Conservation (phyloP, 2,329 filamentous ascomycete species). For the Emergomyces pasteurianus region DNA sequence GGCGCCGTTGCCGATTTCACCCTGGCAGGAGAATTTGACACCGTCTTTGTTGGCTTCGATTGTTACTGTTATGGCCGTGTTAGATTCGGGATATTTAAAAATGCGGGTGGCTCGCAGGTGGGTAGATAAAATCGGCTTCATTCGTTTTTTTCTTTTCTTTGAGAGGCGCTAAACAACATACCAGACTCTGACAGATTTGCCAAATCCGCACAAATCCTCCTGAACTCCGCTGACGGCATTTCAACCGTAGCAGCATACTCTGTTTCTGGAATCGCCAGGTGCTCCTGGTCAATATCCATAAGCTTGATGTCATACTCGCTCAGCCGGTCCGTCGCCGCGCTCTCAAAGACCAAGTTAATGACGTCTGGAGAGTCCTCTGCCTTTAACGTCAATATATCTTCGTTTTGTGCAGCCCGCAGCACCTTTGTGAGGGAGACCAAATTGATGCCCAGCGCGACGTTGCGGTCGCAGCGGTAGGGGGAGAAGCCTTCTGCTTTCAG, state of each 20-base stretch:
- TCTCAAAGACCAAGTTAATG: slow-evolving; percentile 93
- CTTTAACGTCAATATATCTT: slow-evolving; percentile 92
- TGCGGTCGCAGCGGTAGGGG: slow-evolving; percentile 95
- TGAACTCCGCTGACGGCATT: slow-evolving; percentile 84
- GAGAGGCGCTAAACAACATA: slow-evolving; percentile 35
- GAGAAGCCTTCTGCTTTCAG: slow-evolving; percentile 91
- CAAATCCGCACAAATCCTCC: slow-evolving; percentile 87
- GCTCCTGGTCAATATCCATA: slow-evolving; percentile 99
- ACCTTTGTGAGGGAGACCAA: slow-evolving; percentile 94
- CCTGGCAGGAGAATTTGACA: slow-evolving; percentile 84
- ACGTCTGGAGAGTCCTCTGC: slow-evolving; percentile 94
- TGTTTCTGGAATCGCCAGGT: slow-evolving; percentile 96
- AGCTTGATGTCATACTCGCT: slow-evolving; percentile 99
- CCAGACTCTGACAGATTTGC: slow-evolving; percentile 89
- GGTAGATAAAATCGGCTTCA: neutral
- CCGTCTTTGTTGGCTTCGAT: slow-evolving; percentile 97
- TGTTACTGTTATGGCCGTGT: slow-evolving; percentile 48
- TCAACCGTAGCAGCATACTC: slow-evolving; percentile 86
- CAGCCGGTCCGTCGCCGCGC: slow-evolving; percentile 70
- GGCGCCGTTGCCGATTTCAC: slow-evolving; percentile 91
- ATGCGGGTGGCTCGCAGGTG: neutral
- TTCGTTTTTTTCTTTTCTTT: neutral
- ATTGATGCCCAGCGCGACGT: slow-evolving; percentile 97
- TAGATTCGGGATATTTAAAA: neutral
- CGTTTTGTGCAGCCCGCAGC: slow-evolving; percentile 81